Percentiles rank a stretch among this genome's conserved stretches.
These are phyloP conservation scores for Lanmaoa rubissima DNA, from an alignment of 768 basidiomycete genomes.

Conservation along the genomic window DNA sequence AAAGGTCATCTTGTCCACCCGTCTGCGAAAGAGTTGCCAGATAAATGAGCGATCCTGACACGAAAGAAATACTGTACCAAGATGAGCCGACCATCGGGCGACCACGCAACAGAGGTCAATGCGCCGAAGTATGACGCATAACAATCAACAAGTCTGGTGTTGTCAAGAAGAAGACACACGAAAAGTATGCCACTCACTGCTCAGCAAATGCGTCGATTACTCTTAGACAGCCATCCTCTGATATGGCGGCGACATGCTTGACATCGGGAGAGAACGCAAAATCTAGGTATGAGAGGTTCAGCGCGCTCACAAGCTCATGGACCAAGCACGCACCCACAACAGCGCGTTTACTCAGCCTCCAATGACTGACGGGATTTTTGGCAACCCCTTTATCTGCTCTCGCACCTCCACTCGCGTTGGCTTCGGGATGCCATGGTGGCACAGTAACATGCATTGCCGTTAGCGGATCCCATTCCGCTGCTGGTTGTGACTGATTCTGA, in stretches of 20 bases:
- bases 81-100: slow-evolving; percentile 92
- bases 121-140: slow-evolving; percentile 95
- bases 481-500: slow-evolving; percentile 24
- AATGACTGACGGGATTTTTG: slow-evolving; percentile 91
- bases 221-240: slow-evolving; percentile 89
- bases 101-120: slow-evolving; percentile 89
- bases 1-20: slow-evolving; percentile 94
- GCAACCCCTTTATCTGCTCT: slow-evolving; percentile 63
- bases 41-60: neutral
- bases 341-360: slow-evolving; percentile 70
- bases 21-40: slow-evolving; percentile 47
- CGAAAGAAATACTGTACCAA: slow-evolving; percentile 44
- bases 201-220: slow-evolving; percentile 88
- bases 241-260: slow-evolving; percentile 83
- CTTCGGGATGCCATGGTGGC: slow-evolving; percentile 81
- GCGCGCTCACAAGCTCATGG: neutral
- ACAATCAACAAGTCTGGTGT: slow-evolving; percentile 79
- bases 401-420: slow-evolving; percentile 28
- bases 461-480: slow-evolving; percentile 69
- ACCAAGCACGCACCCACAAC: slow-evolving; percentile 60
- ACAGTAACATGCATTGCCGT: slow-evolving; percentile 77
- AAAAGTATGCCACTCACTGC: slow-evolving; percentile 50
- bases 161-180: slow-evolving; percentile 1
- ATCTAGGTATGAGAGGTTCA: slow-evolving; percentile 43
- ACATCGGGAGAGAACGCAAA: slow-evolving; percentile 95